phyloP scores from a whole-genome alignment of 495 filamentous ascomycete genomes.

The Penicillium bialowiezense region DNA sequence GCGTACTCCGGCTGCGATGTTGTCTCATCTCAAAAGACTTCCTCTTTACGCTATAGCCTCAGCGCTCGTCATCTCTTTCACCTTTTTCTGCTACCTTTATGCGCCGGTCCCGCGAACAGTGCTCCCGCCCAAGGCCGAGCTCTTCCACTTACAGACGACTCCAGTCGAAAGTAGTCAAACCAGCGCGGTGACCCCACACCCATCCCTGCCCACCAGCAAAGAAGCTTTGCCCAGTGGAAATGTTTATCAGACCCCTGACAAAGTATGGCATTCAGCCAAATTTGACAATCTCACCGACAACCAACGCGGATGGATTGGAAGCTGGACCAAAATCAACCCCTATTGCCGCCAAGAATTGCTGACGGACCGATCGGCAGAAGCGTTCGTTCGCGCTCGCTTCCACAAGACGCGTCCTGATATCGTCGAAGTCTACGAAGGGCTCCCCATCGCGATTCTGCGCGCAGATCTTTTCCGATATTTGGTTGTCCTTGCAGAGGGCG shows the following conservation, averaged over 20 bases:
- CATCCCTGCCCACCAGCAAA: neutral
- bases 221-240: neutral
- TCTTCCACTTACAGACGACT: neutral
- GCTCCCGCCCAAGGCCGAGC: neutral
- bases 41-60: neutral
- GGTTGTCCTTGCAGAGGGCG: conserved; percentile 55
- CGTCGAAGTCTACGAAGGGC: conserved; percentile 35
- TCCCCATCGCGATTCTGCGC: conserved; percentile 47
- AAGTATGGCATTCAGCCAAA: conserved; percentile 26
- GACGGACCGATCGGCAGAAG: conserved; percentile 24
- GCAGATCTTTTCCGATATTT: conserved; percentile 60
- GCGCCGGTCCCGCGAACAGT: neutral
- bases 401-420: conserved; percentile 34
- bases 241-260: conserved; percentile 15
- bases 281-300: conserved; percentile 14
- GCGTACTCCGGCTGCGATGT: neutral
- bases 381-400: conserved; percentile 30
- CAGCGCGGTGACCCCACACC: neutral
- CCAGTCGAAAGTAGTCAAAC: neutral
- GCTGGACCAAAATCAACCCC: conserved; percentile 28
- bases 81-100: neutral
- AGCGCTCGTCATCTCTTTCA: neutral
- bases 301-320: conserved; percentile 21
- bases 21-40: neutral
- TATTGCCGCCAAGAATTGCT: conserved; percentile 29